Base-by-base conservation (phyloP, 192 early-diverging fungal genomes). In the Coemansia sp. region DNA sequence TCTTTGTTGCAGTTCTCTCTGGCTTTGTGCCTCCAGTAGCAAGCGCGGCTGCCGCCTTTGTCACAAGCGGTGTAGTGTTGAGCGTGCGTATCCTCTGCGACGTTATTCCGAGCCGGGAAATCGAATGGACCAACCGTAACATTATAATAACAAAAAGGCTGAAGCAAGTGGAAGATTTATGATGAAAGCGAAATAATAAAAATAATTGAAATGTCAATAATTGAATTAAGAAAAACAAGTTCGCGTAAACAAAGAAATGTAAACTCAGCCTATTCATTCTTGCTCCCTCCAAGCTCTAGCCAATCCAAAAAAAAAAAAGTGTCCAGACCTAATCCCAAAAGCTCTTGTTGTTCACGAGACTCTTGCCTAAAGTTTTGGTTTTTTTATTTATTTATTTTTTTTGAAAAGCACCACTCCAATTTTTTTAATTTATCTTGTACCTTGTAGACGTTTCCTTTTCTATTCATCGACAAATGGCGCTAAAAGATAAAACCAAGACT, bases 41-140 rank as follows among this genome's bases (percentile, higher is more conserved):
- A 35, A 4, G 4, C n/a, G 43, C 43, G 4, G 26, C 61, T 9
- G 34, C 49, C 18, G 67, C 33, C 53, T 53, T 49, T 23, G 37
- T 16, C 5, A 49, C 26, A 16, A 16, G 45, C 3, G 34, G 31
- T 7, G 45, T 34, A 16, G 31, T 23, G 23, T 29, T 29, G 52
- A 69, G 63, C 29, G 30, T 35, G 33, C 67, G 67, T 40, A 42
- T 7, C 49, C 16, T 2, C 51, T 37, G 35, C 4, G 33, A 6
- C 7, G 21, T 26, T 8, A 51, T 16, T 12, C 26, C 20, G 16
- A 64, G 46, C 23, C 16, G 58, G 37, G 62, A 30, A 59, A 71
- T 42, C 20, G 46, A 59, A 12, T 29, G 28, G 20, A 71, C 9
- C 28, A 71, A 18, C 21, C 69, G 56, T 8, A 71, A 48, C 69